Evolutionary conservation across 1,284 basidiomycete genomes (phyloP), one percentile per base, ranked within the genome.

Genomic region (Neolentinus lepideus): DNA sequence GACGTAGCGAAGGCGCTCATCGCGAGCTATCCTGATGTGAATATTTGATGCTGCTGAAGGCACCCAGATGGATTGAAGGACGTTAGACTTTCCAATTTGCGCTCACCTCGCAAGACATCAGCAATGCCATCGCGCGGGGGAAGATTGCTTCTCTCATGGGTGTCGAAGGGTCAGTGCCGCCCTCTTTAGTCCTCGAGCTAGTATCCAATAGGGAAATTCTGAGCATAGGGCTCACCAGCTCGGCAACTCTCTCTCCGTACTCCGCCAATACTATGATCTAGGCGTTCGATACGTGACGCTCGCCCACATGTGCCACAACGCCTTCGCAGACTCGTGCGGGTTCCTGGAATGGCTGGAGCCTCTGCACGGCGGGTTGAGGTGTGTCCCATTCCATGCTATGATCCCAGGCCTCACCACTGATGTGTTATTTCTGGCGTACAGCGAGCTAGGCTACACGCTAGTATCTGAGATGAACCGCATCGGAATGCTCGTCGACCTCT

Each of bases 401-500:
- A n/a, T n/a, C n/a, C n/a, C n/a, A n/a, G n/a, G n/a, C n/a, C n/a
- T n/a, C n/a, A n/a, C 14, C 54, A 43, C n/a, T 47, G 26, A 24
- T 35, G 56, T 43, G 25, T 56, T 90, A 88, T 59, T 31, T 31
- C 29, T 4, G 4, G 12, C 12, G 29, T 6, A 6, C 76, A 52
- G 51, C 22, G 27, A 31, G 1, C 73, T 96, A 25, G 94, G 94
- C 1, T 70, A 72, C 36, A 72, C 76, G n/a, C 79, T 96, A 50
- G 79, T 97, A 55, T 75, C 81, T 38, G 94, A 97, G 71, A 89
- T 96, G 88, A 96, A 96, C 70, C 82, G 94, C 33, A 74, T 97
- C 22, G 94, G 94, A 10, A 83, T 94, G 67, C 74, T 92, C 52
- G 79, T 92, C 26, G 91, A 94, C 67, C 73, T 94, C 50, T 90